Percentiles rank a stretch among this genome's conserved stretches.
Evolutionary conservation across 352 stramenopile genomes (phyloP).

Genomic region (Saprolegnia parasitica): DNA sequence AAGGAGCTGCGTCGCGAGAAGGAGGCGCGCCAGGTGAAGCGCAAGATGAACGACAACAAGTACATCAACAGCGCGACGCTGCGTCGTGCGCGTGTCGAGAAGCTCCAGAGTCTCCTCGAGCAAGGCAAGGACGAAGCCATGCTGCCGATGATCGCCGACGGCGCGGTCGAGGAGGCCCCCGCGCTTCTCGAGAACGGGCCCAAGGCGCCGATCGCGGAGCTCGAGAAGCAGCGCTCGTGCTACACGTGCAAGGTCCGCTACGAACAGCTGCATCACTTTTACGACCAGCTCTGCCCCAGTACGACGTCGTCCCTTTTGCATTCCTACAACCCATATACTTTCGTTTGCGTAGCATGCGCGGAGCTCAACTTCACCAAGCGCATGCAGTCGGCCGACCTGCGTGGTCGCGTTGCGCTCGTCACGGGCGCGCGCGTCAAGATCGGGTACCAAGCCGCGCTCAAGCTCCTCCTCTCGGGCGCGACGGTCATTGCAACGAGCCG

Average conservation of each 20-base stretch:
- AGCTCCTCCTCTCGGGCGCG: slow-evolving; percentile 89
- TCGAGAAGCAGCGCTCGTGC: slow-evolving; percentile 85
- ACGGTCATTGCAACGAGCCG: slow-evolving; percentile 93
- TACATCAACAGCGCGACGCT: slow-evolving; percentile 91
- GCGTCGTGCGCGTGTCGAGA: slow-evolving; percentile 86
- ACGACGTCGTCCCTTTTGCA: not conserved
- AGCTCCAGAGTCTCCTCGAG: slow-evolving; percentile 84
- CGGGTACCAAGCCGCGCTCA: slow-evolving; percentile 92
- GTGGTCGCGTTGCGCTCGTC: slow-evolving; percentile 88
- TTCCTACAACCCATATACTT: too few species aligned
- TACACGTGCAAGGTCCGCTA: slow-evolving; percentile 96
- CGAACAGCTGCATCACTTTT: slow-evolving; percentile 94
- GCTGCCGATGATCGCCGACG: slow-evolving; percentile 89
- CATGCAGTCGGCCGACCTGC: slow-evolving; percentile 87
- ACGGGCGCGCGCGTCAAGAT: slow-evolving; percentile 97
- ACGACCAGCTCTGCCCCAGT: slow-evolving; percentile 92
- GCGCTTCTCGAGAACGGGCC: slow-evolving; percentile 13
- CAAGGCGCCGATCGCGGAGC: slow-evolving; percentile 30
- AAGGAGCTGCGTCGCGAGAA: slow-evolving; percentile 84
- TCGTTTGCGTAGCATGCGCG: slow-evolving; percentile 66
- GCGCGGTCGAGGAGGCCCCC: slow-evolving; percentile 61
- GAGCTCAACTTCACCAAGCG: slow-evolving; percentile 94
- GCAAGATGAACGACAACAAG: slow-evolving; percentile 88
- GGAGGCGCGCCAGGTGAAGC: slow-evolving; percentile 72
- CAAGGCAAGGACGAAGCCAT: slow-evolving; percentile 72